A percentile compares a stretch with the other conserved stretches of the same genome.
phyloP scores from a whole-genome alignment of 768 basidiomycete genomes.

The Auriscalpium orientale region DNA sequence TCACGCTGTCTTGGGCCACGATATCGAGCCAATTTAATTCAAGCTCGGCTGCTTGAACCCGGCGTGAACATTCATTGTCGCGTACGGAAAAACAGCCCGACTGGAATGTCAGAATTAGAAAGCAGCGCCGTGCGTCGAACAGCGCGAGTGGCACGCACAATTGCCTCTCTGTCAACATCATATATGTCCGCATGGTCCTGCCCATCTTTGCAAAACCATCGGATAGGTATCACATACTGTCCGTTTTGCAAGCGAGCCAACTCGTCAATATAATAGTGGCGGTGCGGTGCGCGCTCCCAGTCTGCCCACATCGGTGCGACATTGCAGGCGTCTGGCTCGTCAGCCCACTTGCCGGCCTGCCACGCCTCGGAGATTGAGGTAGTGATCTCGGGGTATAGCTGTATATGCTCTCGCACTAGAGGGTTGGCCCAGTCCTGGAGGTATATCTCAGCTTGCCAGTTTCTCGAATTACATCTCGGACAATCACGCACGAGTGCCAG shows the following conservation, averaged over 20 bases:
- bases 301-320: conserved; percentile 25
- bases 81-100: too few species aligned
- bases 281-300: conserved; percentile 5
- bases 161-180: background rate
- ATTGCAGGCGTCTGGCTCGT: conserved; percentile 13
- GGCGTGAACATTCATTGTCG: too few species aligned
- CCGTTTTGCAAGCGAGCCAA: conserved; percentile 13
- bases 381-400: conserved; percentile 22
- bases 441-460: too few species aligned
- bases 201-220: conserved; percentile 14
- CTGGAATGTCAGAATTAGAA: background rate
- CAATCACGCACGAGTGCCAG: background rate
- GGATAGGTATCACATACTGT: conserved; percentile 13
- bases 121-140: too few species aligned
- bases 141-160: background rate
- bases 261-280: conserved; percentile 23
- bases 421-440: too few species aligned
- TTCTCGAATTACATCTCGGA: background rate
- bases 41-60: too few species aligned
- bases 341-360: conserved; percentile 23
- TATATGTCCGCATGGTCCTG: background rate
- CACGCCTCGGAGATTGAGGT: conserved; percentile 17
- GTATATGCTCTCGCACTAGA: background rate
- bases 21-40: too few species aligned
- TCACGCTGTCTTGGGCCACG: too few species aligned